Percentiles rank a stretch among this genome's conserved stretches.
Conservation (phyloP, 2,329 filamentous ascomycete species). For the Talaromyces sp. region DNA sequence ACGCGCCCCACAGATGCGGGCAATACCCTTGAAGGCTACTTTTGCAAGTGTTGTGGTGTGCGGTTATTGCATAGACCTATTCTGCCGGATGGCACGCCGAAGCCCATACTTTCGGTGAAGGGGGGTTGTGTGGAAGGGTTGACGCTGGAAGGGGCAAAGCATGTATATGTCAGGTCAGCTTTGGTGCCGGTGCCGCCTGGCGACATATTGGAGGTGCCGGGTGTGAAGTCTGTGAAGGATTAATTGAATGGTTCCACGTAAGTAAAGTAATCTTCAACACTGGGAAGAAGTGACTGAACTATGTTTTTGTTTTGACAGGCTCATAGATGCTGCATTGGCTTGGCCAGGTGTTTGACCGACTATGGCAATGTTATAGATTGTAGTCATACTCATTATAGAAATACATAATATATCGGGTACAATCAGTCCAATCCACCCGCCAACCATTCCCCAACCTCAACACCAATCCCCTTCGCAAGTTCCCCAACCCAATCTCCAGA, state of each 20-base stretch:
- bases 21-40: not conserved
- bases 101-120: not conserved
- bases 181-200: not conserved
- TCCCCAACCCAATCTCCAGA: slow-evolving; percentile 47
- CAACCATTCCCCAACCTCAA: slow-evolving; percentile 46
- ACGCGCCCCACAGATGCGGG: not conserved
- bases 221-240: not conserved
- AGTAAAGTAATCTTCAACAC: not conserved
- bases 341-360: not conserved
- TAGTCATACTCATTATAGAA: not conserved
- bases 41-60: not conserved
- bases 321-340: not conserved
- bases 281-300: not conserved
- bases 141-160: not conserved
- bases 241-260: not conserved
- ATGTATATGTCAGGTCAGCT: not conserved
- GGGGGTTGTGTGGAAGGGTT: not conserved
- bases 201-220: not conserved
- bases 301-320: not conserved
- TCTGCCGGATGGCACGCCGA: not conserved
- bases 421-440: slow-evolving; percentile 37
- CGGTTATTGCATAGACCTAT: not conserved
- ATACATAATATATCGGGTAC: not conserved
- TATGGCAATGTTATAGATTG: not conserved
- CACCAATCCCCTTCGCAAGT: slow-evolving; percentile 43